Conservation (phyloP, 2,329 filamentous ascomycete species). For the Cytospora piceae region DNA sequence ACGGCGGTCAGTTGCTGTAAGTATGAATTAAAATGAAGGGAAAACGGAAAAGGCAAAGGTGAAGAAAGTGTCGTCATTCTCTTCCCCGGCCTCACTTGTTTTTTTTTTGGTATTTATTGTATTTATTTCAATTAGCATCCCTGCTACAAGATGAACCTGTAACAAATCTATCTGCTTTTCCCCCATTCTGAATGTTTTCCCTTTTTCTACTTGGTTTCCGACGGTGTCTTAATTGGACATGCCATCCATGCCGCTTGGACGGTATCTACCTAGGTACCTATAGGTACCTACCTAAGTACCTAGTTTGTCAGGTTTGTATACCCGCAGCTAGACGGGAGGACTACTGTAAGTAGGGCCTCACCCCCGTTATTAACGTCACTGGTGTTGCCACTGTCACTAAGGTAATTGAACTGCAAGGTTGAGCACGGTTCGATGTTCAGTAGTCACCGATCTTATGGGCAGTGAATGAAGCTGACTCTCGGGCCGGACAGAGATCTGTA, state of each 20-base stretch:
- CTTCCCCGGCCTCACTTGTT: neutral
- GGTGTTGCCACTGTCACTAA: too few relatives aligned
- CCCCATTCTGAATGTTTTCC: too few relatives aligned
- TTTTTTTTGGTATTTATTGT: too few relatives aligned
- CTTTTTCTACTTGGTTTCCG: neutral
- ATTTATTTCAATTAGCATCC: neutral
- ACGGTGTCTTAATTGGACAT: neutral
- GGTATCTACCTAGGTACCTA: neutral
- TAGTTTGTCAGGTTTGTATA: too few relatives aligned
- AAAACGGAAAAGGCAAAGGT: neutral
- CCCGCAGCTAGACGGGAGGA: neutral
- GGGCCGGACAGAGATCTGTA: too few relatives aligned
- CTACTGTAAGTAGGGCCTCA: neutral
- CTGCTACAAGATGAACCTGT: neutral
- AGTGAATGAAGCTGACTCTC: too few relatives aligned
- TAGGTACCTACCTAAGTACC: too few relatives aligned
- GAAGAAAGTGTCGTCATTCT: slow-evolving; percentile 2
- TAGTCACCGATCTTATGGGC: too few relatives aligned
- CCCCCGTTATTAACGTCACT: too few relatives aligned
- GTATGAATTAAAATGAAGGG: neutral
- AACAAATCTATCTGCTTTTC: neutral
- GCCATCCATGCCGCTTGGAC: neutral
- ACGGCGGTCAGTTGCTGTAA: neutral
- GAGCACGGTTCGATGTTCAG: too few relatives aligned
- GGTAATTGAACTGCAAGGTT: too few relatives aligned